Evolutionary conservation across 176 grass and related monocot species (phyloP), one percentile per base, ranked within the genome.

Genomic region (Musa beccarii): DNA sequence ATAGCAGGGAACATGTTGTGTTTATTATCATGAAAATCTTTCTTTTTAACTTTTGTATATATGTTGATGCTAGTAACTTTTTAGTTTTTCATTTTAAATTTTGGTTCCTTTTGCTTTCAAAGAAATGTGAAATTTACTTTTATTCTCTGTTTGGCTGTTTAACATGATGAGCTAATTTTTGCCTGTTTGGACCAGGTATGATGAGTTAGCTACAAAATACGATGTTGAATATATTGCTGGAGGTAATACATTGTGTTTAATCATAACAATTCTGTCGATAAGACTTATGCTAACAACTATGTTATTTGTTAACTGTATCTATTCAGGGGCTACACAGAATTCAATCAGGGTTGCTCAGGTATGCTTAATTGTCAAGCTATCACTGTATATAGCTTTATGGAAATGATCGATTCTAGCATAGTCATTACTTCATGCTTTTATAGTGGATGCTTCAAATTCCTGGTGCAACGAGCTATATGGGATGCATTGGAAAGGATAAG

Each of bases 371-470:
- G 5, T 52, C 11, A 53, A 78, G 11, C 3, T 29, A 16, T 3
- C 34, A 26, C 10, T 29, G 9, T n/a, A 21, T 28, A 11, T 63
- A 52, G 25, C 73, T 10, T 63, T 72, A 24, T 13, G 10, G 21
- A 19, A 17, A 20, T 54, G 63, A 66, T 66, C 63, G 14, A 12
- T 26, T 7, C 12, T 57, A 59, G 14, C 20, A 43, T 5, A 43
- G 34, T 43, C 3, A 15, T 57, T 79, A 5, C 22, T 2, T 15
- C 43, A 79, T 63, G 83, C 80, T 5, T 80, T 74, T 88, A 61
- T 80, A 99, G 96, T 99, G 96, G 96, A 95, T 99, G 96, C 84
- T 99, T 83, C 88, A 92, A 95, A 79, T 68, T 88, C 96, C 96
- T 72, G 86, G 88, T 13, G 86, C 95, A 68, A 94, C 90, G 64